These are phyloP conservation scores for Nicotiana obtusifolia DNA, from an alignment of 257 asterid genomes.

Conservation along the genomic window DNA sequence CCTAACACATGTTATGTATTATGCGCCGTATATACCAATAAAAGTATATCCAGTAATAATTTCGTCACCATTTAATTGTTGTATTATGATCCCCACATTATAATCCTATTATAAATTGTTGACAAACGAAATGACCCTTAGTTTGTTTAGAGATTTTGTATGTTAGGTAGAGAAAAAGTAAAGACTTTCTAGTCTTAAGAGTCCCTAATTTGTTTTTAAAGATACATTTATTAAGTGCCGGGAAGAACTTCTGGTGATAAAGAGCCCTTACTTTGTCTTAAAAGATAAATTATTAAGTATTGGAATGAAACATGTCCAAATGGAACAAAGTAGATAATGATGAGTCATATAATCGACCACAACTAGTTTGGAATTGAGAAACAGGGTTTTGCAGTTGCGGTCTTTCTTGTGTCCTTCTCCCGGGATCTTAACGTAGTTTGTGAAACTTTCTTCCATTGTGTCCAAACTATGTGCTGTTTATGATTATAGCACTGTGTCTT, in stretches of 20 bases:
- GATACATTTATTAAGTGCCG: neutral
- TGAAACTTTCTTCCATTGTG: neutral
- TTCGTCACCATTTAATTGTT: too few species aligned
- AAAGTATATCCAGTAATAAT: too few species aligned
- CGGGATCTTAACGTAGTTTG: neutral
- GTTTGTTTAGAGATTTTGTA: neutral
- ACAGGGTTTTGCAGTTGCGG: neutral
- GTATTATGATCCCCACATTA: too few species aligned
- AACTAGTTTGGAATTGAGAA: neutral
- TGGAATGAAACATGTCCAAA: neutral
- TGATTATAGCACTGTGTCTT: neutral
- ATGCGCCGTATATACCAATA: too few species aligned
- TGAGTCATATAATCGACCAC: neutral
- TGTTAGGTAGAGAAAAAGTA: neutral
- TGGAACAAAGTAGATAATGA: neutral
- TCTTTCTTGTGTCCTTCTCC: neutral
- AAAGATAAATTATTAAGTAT: neutral
- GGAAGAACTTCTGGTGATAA: neutral
- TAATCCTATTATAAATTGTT: too few species aligned
- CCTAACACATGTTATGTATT: too few species aligned
- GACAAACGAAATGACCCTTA: neutral
- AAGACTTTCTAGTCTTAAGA: neutral
- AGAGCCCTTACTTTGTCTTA: neutral
- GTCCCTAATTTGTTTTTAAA: neutral
- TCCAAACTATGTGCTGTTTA: neutral